Base-by-base conservation (phyloP, 257 asterid species). In the Anisodus tanguticus region DNA sequence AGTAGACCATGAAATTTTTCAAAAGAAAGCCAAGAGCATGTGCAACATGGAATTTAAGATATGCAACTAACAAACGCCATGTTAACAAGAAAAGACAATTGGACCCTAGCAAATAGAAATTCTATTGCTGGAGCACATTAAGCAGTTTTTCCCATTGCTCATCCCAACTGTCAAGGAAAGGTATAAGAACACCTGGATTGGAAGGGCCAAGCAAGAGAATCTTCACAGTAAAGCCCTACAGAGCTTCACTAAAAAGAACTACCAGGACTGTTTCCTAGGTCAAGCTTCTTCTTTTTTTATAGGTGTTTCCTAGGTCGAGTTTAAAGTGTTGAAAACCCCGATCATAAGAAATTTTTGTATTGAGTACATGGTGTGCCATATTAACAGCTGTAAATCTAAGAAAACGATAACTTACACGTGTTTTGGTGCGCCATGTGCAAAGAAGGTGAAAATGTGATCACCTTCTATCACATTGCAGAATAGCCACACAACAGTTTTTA, bases 131-230 rank as follows among this genome's bases (percentile, higher is more conserved):
- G 64, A 26, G 80, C 80, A 74, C 59, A 71, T 43, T 43, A 74
- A 77, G 62, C 7, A 53, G 47, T 15, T 77, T 49, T 77, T 77
- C 7, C 47, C 64, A 26, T 53, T 26, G 31, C 17, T 53, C 45
- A 13, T 53, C 81, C 81, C 53, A 26, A 26, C 81, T 77, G 26
- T 77, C 81, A 53, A 13, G 64, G 49, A 77, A 13, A 51, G 49
- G 26, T 53, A 53, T 3, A 53, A 51, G 64, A 77, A 64, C 81
- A 53, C 22, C 26, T 77, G 81, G 53, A 77, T 6, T 26, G 81
- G 64, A 15, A 77, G 2, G 1, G 49, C 64, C 81, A 53, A 74
- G 41, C 81, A 77, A 53, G 64, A 77, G 81, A 59, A 77, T 76
- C 63, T 53, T 51, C 63, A 76, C 63, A 11, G 63, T 76, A 76